These are phyloP conservation scores for Fusarium mundagurra DNA, from an alignment of 2,329 filamentous ascomycete genomes.

Conservation along the genomic window DNA sequence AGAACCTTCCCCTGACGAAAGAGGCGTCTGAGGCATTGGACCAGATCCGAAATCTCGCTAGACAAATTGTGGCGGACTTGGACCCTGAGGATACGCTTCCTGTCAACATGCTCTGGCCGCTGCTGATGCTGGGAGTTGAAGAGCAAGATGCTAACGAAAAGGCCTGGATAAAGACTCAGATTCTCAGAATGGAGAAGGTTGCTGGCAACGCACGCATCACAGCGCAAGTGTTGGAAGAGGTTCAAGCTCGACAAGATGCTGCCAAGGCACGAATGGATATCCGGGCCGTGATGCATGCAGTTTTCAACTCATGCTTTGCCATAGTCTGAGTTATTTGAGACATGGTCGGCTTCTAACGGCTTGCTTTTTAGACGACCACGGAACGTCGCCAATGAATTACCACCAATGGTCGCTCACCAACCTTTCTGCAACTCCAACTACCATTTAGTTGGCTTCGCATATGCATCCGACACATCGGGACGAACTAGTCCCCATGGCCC, in stretches of 20 bases:
- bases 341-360: background rate
- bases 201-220: conserved; percentile 57
- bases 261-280: conserved; percentile 55
- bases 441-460: background rate
- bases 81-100: conserved; percentile 58
- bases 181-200: conserved; percentile 58
- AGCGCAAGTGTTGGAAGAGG: conserved; percentile 57
- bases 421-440: background rate
- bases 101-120: conserved; percentile 66
- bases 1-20: conserved; percentile 61
- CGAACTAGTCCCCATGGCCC: conserved; percentile 1
- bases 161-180: conserved; percentile 61
- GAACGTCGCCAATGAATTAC: background rate
- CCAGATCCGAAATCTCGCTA: conserved; percentile 59
- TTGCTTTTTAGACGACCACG: background rate
- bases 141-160: conserved; percentile 60
- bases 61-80: conserved; percentile 53
- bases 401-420: background rate
- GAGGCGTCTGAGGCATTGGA: conserved; percentile 58
- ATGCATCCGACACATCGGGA: background rate
- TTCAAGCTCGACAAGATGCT: conserved; percentile 55
- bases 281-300: conserved; percentile 56
- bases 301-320: conserved; percentile 63
- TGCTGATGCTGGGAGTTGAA: conserved; percentile 65
- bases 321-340: conserved; percentile 51